Base-by-base conservation (phyloP, 345 rosid species). In the Carallia pectinifolia region DNA sequence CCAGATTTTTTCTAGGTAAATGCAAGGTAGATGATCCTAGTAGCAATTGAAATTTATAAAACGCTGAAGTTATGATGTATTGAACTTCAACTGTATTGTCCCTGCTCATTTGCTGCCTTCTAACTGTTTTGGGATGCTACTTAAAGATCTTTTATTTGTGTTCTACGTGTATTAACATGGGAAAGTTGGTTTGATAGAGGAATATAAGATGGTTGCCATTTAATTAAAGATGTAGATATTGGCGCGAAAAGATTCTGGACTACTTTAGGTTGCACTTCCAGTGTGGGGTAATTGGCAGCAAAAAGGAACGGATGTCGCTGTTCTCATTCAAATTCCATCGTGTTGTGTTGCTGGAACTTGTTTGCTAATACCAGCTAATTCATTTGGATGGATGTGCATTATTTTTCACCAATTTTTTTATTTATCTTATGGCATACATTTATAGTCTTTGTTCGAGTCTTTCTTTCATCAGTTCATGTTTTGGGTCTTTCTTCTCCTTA, bases 281-380 rank as follows among this genome's bases (percentile, higher is more conserved):
- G 12, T 60, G 29, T 18, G 31, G n/a, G 48, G 58, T 55, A 67
- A 71, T 37, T 0, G 15, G 54, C 48, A 60, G 17, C 13, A 19
- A 40, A 68, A 37, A 58, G 27, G 52, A 59, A 61, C 15, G 7
- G 5, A 52, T 39, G 72, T 60, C 58, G 68, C 59, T 18, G 10
- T 50, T 62, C 56, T 66, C 65, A 4, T 76, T 65, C 27, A 61
- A 70, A 48, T 38, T 31, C 64, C 72, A 67, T 0, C 73, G 37
- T 34, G 62, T 74, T 62, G 37, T 58, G 12, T 67, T 47, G 78
- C 68, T 75, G 82, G 71, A 78, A 69, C 61, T 64, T 67, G 63
- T 61, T 44, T 58, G 48, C 66, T 54, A 29, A 47, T 64, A 67
- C 62, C 65, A 53, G 64, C 56, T 74, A 77, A 48, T 56, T 67